Percentiles rank a stretch among this genome's conserved stretches.
These are phyloP conservation scores for Penicillium crustosum DNA, from an alignment of 2,329 filamentous ascomycete species.

Conservation along the genomic window DNA sequence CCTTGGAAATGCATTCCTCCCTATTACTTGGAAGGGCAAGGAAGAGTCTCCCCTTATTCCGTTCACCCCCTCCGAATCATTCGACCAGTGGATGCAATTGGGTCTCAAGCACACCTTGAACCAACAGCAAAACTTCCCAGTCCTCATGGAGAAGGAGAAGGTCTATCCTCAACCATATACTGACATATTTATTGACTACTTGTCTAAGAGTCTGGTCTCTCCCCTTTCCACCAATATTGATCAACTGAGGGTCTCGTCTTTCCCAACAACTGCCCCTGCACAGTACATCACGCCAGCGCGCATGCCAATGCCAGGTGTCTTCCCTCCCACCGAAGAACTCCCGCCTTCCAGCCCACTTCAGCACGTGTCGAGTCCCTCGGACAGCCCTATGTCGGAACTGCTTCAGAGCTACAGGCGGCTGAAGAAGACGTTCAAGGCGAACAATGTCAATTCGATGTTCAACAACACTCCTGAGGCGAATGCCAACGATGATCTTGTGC, in stretches of 20 bases:
- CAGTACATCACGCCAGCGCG: constrained; percentile 32
- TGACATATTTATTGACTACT: constrained; percentile 54
- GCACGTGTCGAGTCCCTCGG: constrained; percentile 28
- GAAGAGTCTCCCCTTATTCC: constrained; percentile 77
- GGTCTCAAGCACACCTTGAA: constrained; percentile 54
- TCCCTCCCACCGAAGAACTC: constrained; percentile 38
- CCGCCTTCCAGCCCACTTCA: constrained; percentile 34
- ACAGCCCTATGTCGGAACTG: constrained; percentile 49
- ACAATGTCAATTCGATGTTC: constrained; percentile 51
- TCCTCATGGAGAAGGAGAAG: constrained; percentile 40
- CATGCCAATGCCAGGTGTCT: constrained; percentile 41
- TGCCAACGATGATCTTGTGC: constrained; percentile 49
- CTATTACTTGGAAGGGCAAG: constrained; percentile 91
- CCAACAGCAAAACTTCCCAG: constrained; percentile 50
- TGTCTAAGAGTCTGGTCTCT: constrained; percentile 51
- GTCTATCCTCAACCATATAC: constrained; percentile 41
- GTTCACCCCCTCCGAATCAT: constrained; percentile 60
- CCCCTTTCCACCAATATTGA: constrained; percentile 48
- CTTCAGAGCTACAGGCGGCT: constrained; percentile 57
- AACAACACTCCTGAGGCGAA: constrained; percentile 43
- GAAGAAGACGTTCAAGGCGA: constrained; percentile 55
- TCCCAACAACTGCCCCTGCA: constrained; percentile 26
- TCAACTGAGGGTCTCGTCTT: constrained; percentile 31
- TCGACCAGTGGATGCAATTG: constrained; percentile 67
- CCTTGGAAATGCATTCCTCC: constrained; percentile 89